A percentile compares a stretch with the other conserved stretches of the same genome.
Evolutionary conservation across 495 filamentous ascomycete genomes (phyloP).

Genomic region (Aspergillus leporis): DNA sequence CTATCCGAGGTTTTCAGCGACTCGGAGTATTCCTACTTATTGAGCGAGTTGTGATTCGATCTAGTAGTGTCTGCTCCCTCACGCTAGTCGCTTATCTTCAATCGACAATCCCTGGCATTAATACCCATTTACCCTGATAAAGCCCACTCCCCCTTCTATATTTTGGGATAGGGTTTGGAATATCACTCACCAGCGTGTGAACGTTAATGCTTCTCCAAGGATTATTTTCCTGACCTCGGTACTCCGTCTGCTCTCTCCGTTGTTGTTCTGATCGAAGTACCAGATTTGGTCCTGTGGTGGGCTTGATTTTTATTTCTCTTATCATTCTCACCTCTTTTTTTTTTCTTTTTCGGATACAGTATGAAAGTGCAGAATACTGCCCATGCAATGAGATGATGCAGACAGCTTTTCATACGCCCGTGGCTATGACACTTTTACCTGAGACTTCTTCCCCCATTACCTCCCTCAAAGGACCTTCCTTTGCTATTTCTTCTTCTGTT

Average conservation of each 20-base stretch:
- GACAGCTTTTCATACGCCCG: conserved; percentile 37
- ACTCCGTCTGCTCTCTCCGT: neutral
- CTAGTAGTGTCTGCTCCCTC: neutral
- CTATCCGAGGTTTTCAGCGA: neutral
- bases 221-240: conserved; percentile 9
- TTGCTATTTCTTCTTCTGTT: conserved; percentile 11
- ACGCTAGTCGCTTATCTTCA: neutral
- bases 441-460: conserved; percentile 20
- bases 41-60: neutral
- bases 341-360: conserved; percentile 11
- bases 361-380: conserved; percentile 29
- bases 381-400: conserved; percentile 44
- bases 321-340: neutral
- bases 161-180: neutral
- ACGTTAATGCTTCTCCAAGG: neutral
- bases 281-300: neutral
- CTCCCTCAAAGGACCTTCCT: conserved; percentile 15
- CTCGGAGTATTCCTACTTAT: neutral
- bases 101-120: neutral
- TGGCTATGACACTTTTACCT: conserved; percentile 38
- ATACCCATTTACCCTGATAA: neutral
- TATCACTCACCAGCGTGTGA: neutral
- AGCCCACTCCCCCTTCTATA: neutral
- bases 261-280: neutral
- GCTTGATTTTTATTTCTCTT: neutral